Base-by-base conservation (phyloP, 73 alveolate species). In the Paramecium octaurelia region DNA sequence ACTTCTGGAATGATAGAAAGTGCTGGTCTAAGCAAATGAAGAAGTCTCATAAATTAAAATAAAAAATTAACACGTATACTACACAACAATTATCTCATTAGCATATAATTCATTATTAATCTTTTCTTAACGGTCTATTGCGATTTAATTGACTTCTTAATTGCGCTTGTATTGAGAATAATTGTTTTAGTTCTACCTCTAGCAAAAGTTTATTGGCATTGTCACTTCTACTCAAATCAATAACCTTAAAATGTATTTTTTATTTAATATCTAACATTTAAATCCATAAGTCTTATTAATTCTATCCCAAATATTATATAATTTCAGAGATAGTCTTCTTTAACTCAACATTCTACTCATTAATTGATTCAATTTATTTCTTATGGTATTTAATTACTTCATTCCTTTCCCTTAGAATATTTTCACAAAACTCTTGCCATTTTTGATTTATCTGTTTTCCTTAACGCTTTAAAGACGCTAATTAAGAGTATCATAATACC, bases 21-120 rank as follows among this genome's bases (percentile, higher is more conserved):
- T 24, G 91, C 91, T 27, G 91, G 91, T 44, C 91, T 40, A 8
- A 80, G 24, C 57, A 80, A 48, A 80, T 80, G 91, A 40, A 80
- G 73, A 14, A 80, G 57, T 23, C 91, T 46, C 91, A 80, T 80
- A 44, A 31, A 36, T 35, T 14, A 75, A 75, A 75, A 43, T 80
- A 44, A 43, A 12, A 40, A 80, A 31, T 42, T 80, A 80, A 42
- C 88, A 38, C 88, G 58, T 38, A 35, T 35, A 38, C 59, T 35
- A 31, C 48, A 24, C 48, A 35, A 68, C 48, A 75, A 38, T 38
- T 21, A 42, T 9, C 88, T 75, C 88, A 14, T 42, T 75, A 38
- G 18, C 38, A 29, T 38, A 23, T 42, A 75, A 29, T 68, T 35
- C 48, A 31, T 68, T 29, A 68, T 68, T 24, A 68, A 68, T 68